Evolutionary conservation across 768 basidiomycete species (phyloP), one percentile per base, ranked within the genome.

Genomic region (Brasilioporus rufonigricans): DNA sequence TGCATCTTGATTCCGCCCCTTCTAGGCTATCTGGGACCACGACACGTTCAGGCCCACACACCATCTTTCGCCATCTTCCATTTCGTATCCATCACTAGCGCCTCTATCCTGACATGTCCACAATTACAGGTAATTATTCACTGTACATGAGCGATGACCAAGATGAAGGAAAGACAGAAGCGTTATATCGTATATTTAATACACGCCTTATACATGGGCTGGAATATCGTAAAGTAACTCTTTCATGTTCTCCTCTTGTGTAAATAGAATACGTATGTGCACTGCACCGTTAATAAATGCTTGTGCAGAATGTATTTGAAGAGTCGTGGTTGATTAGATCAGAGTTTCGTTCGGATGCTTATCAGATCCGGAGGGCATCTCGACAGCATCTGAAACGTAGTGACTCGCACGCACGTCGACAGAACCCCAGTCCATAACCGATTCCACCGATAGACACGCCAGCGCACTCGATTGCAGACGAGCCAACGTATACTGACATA

Each of bases 41-140:
- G 32, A 35, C 33, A 49, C 29, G 19, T 45, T 38, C 48, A 21
- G 29, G 14, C 19, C 35, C 52, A 27, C 24, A 11, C 56, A 61
- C 36, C 24, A 63, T 65, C 51, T 63, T 50, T 58, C 6, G 14
- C 44, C 12, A 56, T 58, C 38, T 55, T 43, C 12, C 52, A 24
- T 41, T 33, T 44, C 52, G 60, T 36, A 48, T 35, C 24, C 53
- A 48, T 35, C 38, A 36, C 36, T 44, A 53, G 44, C 45, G 13
- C 44, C 29, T 14, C 35, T 49, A 48, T 40, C 47, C 36, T 41
- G 48, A 50, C 50, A 12, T 29, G 35, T 36, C 33, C 33, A 35
- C 33, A 16, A 38, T 26, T 18, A 49, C 29, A 48, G 29, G 44
- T 33, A 48, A 49, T 29, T 48, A 47, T 32, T 33, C 29, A 55